These are phyloP conservation scores for Pestalotiopsis sp. DNA, from an alignment of 2,329 filamentous ascomycete genomes.

Conservation along the genomic window DNA sequence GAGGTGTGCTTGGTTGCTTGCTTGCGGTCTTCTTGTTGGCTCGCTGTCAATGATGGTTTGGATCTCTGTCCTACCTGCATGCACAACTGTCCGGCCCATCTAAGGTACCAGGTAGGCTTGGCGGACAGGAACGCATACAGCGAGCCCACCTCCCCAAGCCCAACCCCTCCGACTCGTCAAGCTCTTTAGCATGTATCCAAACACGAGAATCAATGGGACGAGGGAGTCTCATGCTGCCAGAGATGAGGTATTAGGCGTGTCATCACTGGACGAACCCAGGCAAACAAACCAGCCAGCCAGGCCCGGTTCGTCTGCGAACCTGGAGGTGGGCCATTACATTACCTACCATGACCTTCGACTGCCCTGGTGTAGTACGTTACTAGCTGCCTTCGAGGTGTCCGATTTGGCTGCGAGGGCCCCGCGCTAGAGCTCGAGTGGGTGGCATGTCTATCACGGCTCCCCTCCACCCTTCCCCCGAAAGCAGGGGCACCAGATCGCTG, in stretches of 20 bases:
- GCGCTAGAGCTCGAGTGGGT: slow-evolving; percentile 1
- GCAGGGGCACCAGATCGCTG: slow-evolving; percentile 6
- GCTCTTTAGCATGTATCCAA: not conserved
- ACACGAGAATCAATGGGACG: not conserved
- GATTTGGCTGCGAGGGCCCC: slow-evolving; percentile 6
- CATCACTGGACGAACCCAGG: not conserved
- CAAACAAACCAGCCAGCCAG: not conserved
- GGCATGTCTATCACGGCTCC: slow-evolving; percentile 10
- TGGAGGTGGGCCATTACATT: not conserved
- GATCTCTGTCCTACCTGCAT: not conserved
- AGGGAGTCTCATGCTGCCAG: not conserved
- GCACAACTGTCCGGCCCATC: not conserved
- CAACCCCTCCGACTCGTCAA: not conserved
- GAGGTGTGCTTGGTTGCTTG: not conserved
- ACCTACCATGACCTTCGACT: not conserved
- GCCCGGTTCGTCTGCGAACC: not conserved
- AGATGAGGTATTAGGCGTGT: not conserved
- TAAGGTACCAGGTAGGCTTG: not conserved
- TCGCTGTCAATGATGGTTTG: not conserved
- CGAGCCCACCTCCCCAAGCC: not conserved
- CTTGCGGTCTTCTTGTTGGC: not conserved
- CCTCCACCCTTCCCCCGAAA: slow-evolving; percentile 3
- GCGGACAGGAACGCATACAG: not conserved
- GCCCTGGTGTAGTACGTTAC: not conserved
- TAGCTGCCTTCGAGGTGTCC: slow-evolving; percentile 8